Conservation (phyloP, 2,329 filamentous ascomycete species). For the Dactylellina leptospora region DNA sequence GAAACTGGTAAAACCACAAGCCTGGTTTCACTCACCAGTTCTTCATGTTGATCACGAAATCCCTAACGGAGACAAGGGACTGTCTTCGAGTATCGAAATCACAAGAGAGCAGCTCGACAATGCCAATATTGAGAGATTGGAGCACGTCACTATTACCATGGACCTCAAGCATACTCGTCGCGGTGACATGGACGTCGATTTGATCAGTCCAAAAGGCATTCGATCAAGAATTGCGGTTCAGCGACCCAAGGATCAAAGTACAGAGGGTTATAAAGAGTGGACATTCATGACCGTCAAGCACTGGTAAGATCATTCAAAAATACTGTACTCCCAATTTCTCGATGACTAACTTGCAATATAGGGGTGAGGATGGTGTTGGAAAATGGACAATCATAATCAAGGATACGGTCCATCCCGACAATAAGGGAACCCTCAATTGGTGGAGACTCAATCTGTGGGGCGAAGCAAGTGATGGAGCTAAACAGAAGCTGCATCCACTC, state of each 20-base stretch:
- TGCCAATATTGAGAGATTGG: constrained; percentile 84
- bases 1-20: constrained; percentile 89
- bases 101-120: constrained; percentile 80
- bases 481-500: constrained; percentile 79
- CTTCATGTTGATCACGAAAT: constrained; percentile 85
- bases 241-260: constrained; percentile 73
- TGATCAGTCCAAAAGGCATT: constrained; percentile 82
- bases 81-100: constrained; percentile 82
- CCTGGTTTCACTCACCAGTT: constrained; percentile 95
- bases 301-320: constrained; percentile 70
- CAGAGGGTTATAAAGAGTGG: constrained; percentile 86
- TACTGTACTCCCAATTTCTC: too few species aligned
- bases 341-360: constrained; percentile 61
- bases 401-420: constrained; percentile 79
- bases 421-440: constrained; percentile 81
- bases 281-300: constrained; percentile 99
- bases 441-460: constrained; percentile 97
- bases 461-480: constrained; percentile 78
- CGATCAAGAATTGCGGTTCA: constrained; percentile 83
- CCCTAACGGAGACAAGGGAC: constrained; percentile 81
- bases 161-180: constrained; percentile 87
- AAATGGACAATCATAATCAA: constrained; percentile 92
- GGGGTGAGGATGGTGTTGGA: constrained; percentile 86
- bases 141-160: constrained; percentile 98
- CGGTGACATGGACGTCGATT: constrained; percentile 90